Conservation (phyloP, 228 moss, liverwort and hornwort genomes). For the Sphagnum fallax region DNA sequence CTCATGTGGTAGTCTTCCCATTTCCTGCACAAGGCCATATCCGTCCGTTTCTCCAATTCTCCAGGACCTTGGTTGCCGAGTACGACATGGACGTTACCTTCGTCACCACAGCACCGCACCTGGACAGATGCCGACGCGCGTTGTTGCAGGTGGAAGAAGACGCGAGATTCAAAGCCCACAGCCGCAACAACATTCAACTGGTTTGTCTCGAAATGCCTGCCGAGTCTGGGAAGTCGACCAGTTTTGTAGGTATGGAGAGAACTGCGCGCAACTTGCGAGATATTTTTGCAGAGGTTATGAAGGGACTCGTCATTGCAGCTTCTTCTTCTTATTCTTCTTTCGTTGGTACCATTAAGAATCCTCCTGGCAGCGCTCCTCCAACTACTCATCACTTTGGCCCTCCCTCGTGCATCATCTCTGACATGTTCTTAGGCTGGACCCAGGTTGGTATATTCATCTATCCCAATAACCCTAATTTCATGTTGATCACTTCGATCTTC, state of each 20-base stretch:
- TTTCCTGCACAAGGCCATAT: slow-evolving; percentile 44
- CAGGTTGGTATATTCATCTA: slow-evolving; percentile 15
- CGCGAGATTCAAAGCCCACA: slow-evolving; percentile 15
- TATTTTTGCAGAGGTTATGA: neutral
- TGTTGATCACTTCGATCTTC: too few species aligned
- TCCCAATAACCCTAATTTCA: too few species aligned
- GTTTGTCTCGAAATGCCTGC: slow-evolving; percentile 12
- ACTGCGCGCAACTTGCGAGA: neutral
- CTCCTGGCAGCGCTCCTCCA: neutral
- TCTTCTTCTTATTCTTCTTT: neutral
- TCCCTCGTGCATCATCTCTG: slow-evolving; percentile 42
- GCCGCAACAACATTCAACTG: slow-evolving; percentile 31
- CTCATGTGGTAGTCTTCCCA: slow-evolving; percentile 28
- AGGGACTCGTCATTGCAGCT: neutral
- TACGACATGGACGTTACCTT: slow-evolving; percentile 32
- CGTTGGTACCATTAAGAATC: neutral
- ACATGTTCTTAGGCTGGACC: slow-evolving; percentile 54
- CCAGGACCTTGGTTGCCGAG: slow-evolving; percentile 15
- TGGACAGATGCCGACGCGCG: neutral
- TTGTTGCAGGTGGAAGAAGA: slow-evolving; percentile 9
- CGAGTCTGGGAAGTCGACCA: neutral
- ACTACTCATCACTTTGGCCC: slow-evolving; percentile 6
- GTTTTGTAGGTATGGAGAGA: slow-evolving; percentile 15
- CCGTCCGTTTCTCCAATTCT: slow-evolving; percentile 21
- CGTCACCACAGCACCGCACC: slow-evolving; percentile 17